Conservation (phyloP, 2,329 filamentous ascomycete species). For the Purpureocillium lavendulum region DNA sequence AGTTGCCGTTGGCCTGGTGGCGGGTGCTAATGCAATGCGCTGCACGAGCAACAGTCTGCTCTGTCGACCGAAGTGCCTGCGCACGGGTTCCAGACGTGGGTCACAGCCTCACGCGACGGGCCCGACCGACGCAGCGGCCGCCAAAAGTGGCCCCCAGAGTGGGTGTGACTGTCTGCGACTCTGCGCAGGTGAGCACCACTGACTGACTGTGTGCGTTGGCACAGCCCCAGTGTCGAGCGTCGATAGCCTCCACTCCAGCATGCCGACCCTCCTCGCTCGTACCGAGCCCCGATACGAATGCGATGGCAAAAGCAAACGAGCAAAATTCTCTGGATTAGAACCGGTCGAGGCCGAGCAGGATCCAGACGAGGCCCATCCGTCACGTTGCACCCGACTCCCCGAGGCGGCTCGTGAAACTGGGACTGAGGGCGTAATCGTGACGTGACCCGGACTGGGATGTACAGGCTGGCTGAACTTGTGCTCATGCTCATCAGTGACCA, state of each 20-base stretch:
- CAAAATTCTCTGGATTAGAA: not conserved
- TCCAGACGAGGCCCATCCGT: too few species aligned
- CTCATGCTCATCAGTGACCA: too few species aligned
- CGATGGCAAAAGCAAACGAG: not conserved
- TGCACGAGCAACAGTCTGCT: not conserved
- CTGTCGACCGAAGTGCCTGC: too few species aligned
- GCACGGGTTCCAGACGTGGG: not conserved
- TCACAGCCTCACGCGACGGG: conserved; percentile 1
- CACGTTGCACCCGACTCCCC: not conserved
- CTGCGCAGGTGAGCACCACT: too few species aligned
- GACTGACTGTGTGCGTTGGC: not conserved
- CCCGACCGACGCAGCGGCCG: too few species aligned
- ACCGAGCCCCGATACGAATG: not conserved
- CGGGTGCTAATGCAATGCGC: not conserved
- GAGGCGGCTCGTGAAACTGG: not conserved
- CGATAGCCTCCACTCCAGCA: not conserved
- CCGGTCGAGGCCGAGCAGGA: too few species aligned
- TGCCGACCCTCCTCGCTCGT: too few species aligned
- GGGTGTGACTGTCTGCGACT: too few species aligned
- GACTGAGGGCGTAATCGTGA: not conserved
- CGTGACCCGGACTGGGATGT: not conserved
- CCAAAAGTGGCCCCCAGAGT: too few species aligned
- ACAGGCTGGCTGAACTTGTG: not conserved
- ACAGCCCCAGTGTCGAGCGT: conserved; percentile 1
- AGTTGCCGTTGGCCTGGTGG: not conserved